These are phyloP conservation scores for Asterionellopsis glacialis DNA, from an alignment of 108 stramenopile species.

Conservation along the genomic window DNA sequence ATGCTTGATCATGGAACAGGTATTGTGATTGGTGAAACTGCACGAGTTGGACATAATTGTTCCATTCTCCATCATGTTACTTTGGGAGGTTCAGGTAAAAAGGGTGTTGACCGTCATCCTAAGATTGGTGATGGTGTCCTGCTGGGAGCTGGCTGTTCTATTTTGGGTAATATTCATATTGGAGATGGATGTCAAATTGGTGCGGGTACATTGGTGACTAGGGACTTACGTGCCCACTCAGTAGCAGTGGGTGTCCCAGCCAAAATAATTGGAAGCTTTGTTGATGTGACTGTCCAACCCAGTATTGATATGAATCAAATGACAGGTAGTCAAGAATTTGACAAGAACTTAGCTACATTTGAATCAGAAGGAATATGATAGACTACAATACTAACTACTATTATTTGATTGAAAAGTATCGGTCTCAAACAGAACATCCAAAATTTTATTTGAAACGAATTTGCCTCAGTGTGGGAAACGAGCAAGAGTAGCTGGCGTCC, in stretches of 20 bases:
- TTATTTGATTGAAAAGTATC: no score
- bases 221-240: conserved; percentile 53
- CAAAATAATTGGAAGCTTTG: conserved; percentile 67
- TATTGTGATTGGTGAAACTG: conserved; percentile 88
- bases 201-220: conserved; percentile 77
- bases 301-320: conserved; percentile 65
- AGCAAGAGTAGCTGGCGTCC: no score
- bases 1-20: conserved; percentile 87
- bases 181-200: conserved; percentile 67
- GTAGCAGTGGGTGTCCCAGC: conserved; percentile 50
- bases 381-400: no score
- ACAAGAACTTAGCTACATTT: conserved; percentile 32
- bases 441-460: no score
- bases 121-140: conserved; percentile 81
- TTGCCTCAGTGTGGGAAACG: no score
- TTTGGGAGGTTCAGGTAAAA: conserved; percentile 80
- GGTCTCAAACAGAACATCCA: no score
- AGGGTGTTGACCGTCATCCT: conserved; percentile 80
- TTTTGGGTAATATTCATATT: conserved; percentile 73
- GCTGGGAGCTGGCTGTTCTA: conserved; percentile 80
- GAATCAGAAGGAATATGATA: conserved; percentile 50
- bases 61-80: conserved; percentile 87
- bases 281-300: conserved; percentile 64
- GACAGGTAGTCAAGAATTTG: conserved; percentile 32
- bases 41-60: conserved; percentile 75